Evolutionary conservation across 2,329 filamentous ascomycete species (phyloP), one percentile per base, ranked within the genome.

Genomic region (Apiospora marii): DNA sequence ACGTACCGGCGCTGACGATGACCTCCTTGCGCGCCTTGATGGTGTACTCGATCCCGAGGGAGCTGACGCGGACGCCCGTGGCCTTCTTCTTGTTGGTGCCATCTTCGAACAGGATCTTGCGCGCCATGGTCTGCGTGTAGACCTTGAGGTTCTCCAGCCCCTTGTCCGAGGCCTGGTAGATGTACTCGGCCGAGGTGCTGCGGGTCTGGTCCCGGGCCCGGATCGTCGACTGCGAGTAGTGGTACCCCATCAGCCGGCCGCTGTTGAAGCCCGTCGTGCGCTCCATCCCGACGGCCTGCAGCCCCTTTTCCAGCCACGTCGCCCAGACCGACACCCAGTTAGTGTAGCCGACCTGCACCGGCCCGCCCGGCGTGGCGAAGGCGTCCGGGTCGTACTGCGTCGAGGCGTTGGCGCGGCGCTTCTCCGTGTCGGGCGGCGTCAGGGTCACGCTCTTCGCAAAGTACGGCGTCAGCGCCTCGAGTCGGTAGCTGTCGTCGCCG

Each of bases 31-130:
- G 70, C 2, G 81, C 82, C 8, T 74, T 70, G 14, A 81, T 70
- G n/a, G 72, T 77, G 69, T 78, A 80, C 10, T 72, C 70, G 27
- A 77, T 4, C 44, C 77, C 76, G 0, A 72, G 51, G 0, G 77
- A 78, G 37, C 71, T 71, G 16, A 81, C 77, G 2, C 72, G 34
- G 1, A 81, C 79, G 0, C 78, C 79, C 0, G 75, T 79, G 2
- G 81, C 80, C n/a, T 82, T 83, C 22, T 82, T 83, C 43, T 68
- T 22, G 6, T 49, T 48, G 2, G 1, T 37, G 0, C 81, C 74
- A 0, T 61, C 53, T 64, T 85, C 76, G 67, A 88, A 89, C 0
- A 87, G 22, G 0, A 90, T 81, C 58, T 81, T 83, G 73, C 84
- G 83, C 1, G 84, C 87, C 8, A 84, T 77, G 0, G 85, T 87